A percentile compares a stretch with the other conserved stretches of the same genome.
Evolutionary conservation across 2,329 filamentous ascomycete genomes (phyloP).

Genomic region (Furcasterigmium furcatum): DNA sequence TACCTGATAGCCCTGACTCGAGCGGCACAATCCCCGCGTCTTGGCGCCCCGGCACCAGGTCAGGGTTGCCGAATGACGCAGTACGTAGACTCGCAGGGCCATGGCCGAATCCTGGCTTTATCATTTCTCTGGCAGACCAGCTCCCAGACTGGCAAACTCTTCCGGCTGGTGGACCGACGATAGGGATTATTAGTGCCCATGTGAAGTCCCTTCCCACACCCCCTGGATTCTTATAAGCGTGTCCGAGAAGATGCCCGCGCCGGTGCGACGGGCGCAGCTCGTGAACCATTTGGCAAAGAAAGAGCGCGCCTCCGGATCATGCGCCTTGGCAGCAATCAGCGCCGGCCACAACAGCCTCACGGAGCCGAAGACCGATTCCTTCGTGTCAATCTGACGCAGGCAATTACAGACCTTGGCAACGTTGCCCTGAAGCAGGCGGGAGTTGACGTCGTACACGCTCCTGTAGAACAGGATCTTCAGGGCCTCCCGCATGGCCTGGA

Average conservation of each 20-base stretch:
- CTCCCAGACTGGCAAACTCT: no score
- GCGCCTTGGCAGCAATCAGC: constrained; percentile 31
- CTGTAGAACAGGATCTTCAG: constrained; percentile 35
- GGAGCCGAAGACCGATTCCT: constrained; percentile 20
- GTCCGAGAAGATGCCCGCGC: constrained; percentile 24
- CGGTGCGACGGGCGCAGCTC: constrained; percentile 20
- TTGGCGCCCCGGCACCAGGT: no score
- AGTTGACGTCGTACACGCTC: constrained; percentile 30
- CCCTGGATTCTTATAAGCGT: constrained; percentile 18
- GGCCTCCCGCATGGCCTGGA: constrained; percentile 28
- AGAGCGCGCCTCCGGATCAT: constrained; percentile 21
- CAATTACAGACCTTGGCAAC: constrained; percentile 26
- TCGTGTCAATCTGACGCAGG: constrained; percentile 21
- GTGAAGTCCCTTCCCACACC: constrained; percentile 23
- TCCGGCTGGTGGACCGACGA: no score
- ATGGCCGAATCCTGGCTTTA: no score
- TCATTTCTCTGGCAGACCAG: no score
- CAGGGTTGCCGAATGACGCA: no score
- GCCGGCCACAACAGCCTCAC: constrained; percentile 32
- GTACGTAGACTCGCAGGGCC: no score
- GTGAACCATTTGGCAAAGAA: constrained; percentile 29
- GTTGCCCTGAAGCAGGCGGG: constrained; percentile 27
- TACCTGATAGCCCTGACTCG: no score
- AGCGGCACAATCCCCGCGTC: no score
- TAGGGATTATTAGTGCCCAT: no score